Percentiles rank a stretch among this genome's conserved stretches.
Conservation (phyloP, 2,329 filamentous ascomycete genomes). For the Gnomoniopsis sp. region DNA sequence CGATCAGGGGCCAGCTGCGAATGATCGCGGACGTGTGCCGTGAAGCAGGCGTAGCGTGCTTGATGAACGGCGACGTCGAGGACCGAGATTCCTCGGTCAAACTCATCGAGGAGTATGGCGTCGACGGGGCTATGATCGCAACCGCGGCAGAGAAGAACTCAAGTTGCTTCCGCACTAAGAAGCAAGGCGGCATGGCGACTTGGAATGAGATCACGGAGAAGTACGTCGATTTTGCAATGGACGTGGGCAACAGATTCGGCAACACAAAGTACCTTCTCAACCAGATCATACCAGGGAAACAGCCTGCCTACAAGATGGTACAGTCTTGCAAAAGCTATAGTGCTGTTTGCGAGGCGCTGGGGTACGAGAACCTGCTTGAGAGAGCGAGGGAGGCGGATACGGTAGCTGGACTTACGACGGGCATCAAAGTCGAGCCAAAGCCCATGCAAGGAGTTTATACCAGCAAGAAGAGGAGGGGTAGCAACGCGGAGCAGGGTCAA, state of each 20-base stretch:
- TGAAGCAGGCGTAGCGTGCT: constrained; percentile 81
- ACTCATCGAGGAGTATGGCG: constrained; percentile 75
- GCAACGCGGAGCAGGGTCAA: not conserved
- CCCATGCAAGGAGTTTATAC: not conserved
- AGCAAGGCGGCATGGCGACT: constrained; percentile 64
- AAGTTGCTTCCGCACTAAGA: constrained; percentile 72
- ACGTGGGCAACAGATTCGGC: constrained; percentile 79
- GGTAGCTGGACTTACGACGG: constrained; percentile 55
- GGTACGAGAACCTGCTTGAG: constrained; percentile 59
- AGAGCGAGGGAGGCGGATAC: constrained; percentile 64
- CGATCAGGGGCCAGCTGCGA: constrained; percentile 78
- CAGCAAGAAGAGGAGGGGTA: constrained; percentile 1
- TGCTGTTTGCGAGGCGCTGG: constrained; percentile 64
- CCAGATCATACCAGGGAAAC: constrained; percentile 82
- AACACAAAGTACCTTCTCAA: constrained; percentile 92
- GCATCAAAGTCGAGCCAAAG: constrained; percentile 30
- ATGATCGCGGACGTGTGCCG: constrained; percentile 82
- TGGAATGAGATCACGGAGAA: constrained; percentile 77
- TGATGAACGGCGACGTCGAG: constrained; percentile 93
- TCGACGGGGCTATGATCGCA: constrained; percentile 96
- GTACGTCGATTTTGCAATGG: constrained; percentile 70
- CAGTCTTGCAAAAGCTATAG: constrained; percentile 67
- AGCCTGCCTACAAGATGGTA: constrained; percentile 58
- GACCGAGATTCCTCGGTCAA: constrained; percentile 67
- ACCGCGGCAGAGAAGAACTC: constrained; percentile 88